These are phyloP conservation scores for Hemisphaericaspora xylanilytica DNA, from an alignment of 1,139 yeast genomes.

Conservation along the genomic window DNA sequence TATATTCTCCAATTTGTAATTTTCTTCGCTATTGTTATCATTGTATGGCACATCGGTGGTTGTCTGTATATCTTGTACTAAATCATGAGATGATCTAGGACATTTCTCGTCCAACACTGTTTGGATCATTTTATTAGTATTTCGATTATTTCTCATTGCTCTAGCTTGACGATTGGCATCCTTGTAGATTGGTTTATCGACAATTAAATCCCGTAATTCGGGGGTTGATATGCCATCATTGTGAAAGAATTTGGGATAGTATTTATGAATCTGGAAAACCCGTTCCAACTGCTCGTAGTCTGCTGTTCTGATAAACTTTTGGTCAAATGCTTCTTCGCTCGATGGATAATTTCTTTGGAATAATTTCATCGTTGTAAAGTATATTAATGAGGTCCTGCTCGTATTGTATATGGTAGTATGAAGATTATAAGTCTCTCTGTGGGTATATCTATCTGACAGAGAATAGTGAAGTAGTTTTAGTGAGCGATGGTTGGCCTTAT, in stretches of 20 bases:
- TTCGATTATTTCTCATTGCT: slow-evolving; percentile 3
- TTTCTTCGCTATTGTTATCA: neutral
- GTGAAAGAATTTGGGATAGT: slow-evolving; percentile 42
- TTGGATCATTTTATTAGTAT: neutral
- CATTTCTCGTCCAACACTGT: neutral
- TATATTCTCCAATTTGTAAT: neutral
- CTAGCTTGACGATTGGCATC: slow-evolving; percentile 35
- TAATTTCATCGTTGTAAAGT: too few relatives aligned
- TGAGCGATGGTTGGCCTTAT: too few relatives aligned
- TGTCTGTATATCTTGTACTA: neutral
- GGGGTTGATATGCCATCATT: slow-evolving; percentile 41
- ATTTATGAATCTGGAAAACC: slow-evolving; percentile 36
- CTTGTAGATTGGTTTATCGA: slow-evolving; percentile 42
- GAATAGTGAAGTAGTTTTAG: too few relatives aligned
- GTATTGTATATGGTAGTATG: too few relatives aligned
- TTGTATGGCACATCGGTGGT: neutral
- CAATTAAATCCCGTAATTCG: slow-evolving; percentile 31
- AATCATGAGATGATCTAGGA: too few relatives aligned
- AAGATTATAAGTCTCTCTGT: too few relatives aligned
- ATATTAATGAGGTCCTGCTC: too few relatives aligned
- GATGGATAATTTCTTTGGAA: neutral
- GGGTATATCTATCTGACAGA: too few relatives aligned
- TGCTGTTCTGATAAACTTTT: slow-evolving; percentile 19
- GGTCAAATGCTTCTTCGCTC: neutral
- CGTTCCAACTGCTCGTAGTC: slow-evolving; percentile 40